Conservation (phyloP, 176 grass and related monocot genomes). For the Thinopyrum elongatum region DNA sequence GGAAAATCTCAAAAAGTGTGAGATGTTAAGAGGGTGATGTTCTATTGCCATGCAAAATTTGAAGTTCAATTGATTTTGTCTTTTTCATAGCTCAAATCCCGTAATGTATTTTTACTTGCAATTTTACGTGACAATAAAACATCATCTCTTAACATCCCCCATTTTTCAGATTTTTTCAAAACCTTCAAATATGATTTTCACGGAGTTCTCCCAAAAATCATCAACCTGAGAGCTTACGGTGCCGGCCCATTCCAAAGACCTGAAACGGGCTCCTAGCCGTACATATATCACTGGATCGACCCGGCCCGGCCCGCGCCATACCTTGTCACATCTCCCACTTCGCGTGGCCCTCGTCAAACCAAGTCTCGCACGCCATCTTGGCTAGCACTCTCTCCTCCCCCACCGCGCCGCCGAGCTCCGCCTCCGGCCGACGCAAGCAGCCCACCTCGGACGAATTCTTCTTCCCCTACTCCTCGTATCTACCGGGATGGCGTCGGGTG, state of each 20-base stretch:
- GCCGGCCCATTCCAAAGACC: background rate
- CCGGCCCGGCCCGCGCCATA: background rate
- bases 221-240: too few species aligned
- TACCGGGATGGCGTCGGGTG: background rate
- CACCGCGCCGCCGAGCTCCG: background rate
- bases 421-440: background rate
- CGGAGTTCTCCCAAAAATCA: too few species aligned
- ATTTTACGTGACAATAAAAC: too few species aligned
- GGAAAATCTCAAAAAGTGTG: too few species aligned
- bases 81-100: too few species aligned
- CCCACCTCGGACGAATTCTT: background rate
- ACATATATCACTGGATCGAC: background rate
- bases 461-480: background rate
- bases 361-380: conserved; percentile 19
- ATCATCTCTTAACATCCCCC: too few species aligned
- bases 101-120: too few species aligned
- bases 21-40: too few species aligned
- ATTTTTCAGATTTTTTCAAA: too few species aligned
- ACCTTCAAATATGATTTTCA: too few species aligned
- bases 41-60: too few species aligned
- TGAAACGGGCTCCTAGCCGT: background rate
- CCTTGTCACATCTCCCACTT: background rate
- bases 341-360: conserved; percentile 7
- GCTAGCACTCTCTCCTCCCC: background rate
- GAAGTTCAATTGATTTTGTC: too few species aligned